Conservation (phyloP, 352 stramenopile genomes). For the Thalassiosira sp. region DNA sequence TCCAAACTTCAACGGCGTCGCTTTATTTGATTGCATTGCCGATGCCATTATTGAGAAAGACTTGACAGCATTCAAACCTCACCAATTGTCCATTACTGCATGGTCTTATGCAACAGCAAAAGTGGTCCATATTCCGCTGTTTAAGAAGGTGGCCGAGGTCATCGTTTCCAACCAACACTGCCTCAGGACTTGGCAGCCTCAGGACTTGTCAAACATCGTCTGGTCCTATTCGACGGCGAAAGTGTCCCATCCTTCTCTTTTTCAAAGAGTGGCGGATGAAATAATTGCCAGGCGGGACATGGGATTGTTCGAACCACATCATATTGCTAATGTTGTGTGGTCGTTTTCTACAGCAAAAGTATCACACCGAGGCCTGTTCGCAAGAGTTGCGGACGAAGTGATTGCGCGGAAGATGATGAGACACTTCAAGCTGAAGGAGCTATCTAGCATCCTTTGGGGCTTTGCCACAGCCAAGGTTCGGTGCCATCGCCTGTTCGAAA, state of each 20-base stretch:
- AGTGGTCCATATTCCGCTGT: background rate
- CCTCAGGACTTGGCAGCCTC: background rate
- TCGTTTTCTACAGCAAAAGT: constrained; percentile 10
- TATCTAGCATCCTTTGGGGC: constrained; percentile 1
- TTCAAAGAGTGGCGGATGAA: constrained; percentile 8
- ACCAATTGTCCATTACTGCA: constrained; percentile 1
- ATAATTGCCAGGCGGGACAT: background rate
- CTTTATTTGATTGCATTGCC: background rate
- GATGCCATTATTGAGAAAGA: constrained; percentile 5
- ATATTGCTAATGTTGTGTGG: constrained; percentile 10
- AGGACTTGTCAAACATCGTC: constrained; percentile 10
- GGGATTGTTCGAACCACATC: constrained; percentile 4
- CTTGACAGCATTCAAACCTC: background rate
- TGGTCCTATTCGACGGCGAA: constrained; percentile 20
- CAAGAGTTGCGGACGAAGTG: constrained; percentile 1
- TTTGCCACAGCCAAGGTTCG: background rate
- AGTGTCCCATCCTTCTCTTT: constrained; percentile 9
- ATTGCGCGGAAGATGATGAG: background rate
- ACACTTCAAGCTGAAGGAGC: background rate
- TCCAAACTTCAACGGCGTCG: background rate
- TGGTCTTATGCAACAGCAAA: constrained; percentile 19
- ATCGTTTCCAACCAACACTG: background rate
- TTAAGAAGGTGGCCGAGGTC: constrained; percentile 6
- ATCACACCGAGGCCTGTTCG: background rate
- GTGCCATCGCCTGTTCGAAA: background rate